Evolutionary conservation across 2,329 filamentous ascomycete species (phyloP), one percentile per base, ranked within the genome.

Genomic region (Cadophora luteo-olivacea): DNA sequence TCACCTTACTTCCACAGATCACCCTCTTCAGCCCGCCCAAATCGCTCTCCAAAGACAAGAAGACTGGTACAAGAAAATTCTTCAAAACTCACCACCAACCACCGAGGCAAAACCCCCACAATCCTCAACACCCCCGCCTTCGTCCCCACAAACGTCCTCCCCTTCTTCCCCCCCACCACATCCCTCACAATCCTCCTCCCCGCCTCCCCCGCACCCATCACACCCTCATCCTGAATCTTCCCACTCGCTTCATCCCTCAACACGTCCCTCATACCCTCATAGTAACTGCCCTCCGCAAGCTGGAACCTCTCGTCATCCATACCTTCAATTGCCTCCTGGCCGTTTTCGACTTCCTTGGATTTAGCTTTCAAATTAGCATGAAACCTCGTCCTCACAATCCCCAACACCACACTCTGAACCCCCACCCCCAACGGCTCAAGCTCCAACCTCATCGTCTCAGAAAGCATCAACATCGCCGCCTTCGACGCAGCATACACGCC

Each of bases 401-500:
- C 67, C 5, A 64, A 60, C 16, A 69, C 25, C 25, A 69, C 58
- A 52, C 32, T 49, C 14, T 61, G 29, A 8, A 64, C 61, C 32
- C 48, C 32, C 5, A 72, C 69, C 19, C 67, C 69, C n/a, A 71
- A 41, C 14, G 70, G 70, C 32, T 68, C 55, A 29, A 72, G 33
- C 61, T 72, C 70, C 6, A 68, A 38, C n/a, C 70, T 61, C 48
- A 70, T 67, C 14, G 65, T 69, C 22, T 68, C 52, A n/a, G 38
- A 55, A 2, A 65, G 55, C 29, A 41, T 7, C 16, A 60, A 25
- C 14, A 72, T 16, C 1, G 67, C 70, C 16, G 70, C 69, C 67
- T 72, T 72, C 11, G 41, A 60, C 9, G 67, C 54, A 45, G 68
- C 69, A 62, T 72, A 72, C 9, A 71, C 57, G 38, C 64, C 38